Base-by-base conservation (phyloP, 2,329 filamentous ascomycete genomes). In the Shiraia sp. region DNA sequence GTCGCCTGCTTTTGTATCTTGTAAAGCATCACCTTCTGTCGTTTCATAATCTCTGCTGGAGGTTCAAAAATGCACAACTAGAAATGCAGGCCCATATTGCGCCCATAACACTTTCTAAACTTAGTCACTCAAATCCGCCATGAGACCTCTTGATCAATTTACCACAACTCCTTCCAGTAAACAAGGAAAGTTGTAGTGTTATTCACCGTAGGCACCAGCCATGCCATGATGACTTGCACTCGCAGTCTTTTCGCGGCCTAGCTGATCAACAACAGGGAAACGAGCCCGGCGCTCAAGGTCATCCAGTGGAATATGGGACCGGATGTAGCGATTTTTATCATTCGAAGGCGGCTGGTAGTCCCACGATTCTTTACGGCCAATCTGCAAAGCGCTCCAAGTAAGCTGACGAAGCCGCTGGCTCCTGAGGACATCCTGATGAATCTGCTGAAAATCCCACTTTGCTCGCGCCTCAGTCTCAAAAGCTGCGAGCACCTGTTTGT, bases 371-470 rank as follows among this genome's bases (percentile, higher is more conserved):
- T 57, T 55, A 12, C 55, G 58, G 22, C 90, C 91, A 68, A 85
- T 72, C 65, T 83, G 87, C 51, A 96, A 76, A 0, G 91, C 88
- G 28, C 80, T 81, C 85, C 89, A 95, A 17, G 90, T 87, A 7
- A 95, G 72, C 36, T 86, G 80, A 10, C 91, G 81, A 61, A 86
- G 84, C 29, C 90, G 85, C 75, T 96, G 91, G 31, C 86, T 90
- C 27, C 77, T 72, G 7, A 95, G 70, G 1, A 93, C 89, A 38
- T 88, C 79, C 39, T 81, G 70, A 4, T 87, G 90, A 58, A 96
- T 92, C 49, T 75, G 74, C 29, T 86, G 77, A 65, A 96, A 86
- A 63, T 96, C 81, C 91, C 91, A 96, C 55, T 86, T 86, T 12
- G 76, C 75, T 41, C 78, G 75, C 4, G 87, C 87, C 72, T 96